These are phyloP conservation scores for Gossypium aridum DNA, from an alignment of 441 rosid species.

Conservation along the genomic window DNA sequence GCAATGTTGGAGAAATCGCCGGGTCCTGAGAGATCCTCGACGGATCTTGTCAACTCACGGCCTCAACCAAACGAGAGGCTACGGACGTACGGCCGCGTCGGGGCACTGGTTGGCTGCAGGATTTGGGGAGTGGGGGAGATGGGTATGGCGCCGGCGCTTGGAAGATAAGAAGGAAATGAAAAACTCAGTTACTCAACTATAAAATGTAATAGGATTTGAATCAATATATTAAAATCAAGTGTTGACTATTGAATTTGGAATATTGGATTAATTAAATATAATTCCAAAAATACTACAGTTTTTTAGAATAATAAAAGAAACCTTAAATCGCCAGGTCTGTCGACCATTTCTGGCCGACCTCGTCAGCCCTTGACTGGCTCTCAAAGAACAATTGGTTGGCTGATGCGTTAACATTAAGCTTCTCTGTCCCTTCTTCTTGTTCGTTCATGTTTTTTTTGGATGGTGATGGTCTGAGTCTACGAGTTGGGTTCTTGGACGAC, in stretches of 20 bases:
- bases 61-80: slow-evolving; percentile 84
- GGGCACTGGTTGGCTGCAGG: not conserved
- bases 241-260: not conserved
- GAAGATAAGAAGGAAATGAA: not conserved
- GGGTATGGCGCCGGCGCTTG: not conserved
- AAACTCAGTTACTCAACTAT: not conserved
- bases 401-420: no score
- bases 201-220: not conserved
- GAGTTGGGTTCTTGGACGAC: no score
- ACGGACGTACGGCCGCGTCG: not conserved
- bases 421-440: no score
- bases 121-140: not conserved
- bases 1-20: slow-evolving; percentile 74
- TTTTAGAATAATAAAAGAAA: no score
- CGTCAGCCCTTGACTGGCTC: no score
- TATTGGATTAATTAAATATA: no score
- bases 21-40: slow-evolving; percentile 44
- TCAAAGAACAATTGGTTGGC: no score
- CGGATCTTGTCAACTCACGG: slow-evolving; percentile 65
- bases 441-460: no score
- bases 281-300: no score
- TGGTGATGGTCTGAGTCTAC: no score
- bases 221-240: not conserved
- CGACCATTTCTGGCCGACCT: no score
- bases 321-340: no score